Evolutionary conservation across 2,329 filamentous ascomycete species (phyloP).

Genomic region (Cladophialophora psammophila): DNA sequence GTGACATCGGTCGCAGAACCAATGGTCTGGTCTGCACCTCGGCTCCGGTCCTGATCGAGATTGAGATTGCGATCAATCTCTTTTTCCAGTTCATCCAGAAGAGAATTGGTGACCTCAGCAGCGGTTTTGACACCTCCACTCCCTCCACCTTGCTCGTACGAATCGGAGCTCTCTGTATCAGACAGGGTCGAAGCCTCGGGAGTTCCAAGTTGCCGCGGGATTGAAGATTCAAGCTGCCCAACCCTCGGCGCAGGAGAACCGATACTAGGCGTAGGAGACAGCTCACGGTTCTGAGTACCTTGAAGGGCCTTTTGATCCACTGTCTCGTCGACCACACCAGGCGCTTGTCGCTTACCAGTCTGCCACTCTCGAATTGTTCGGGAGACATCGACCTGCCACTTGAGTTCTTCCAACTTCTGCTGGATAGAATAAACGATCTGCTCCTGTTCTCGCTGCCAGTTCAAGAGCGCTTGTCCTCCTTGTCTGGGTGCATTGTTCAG

Average conservation of each 20-base stretch:
- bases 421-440: conserved; percentile 59
- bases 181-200: conserved; percentile 15
- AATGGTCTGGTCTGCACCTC: conserved; percentile 1
- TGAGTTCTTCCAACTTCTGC: conserved; percentile 60
- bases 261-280: conserved; percentile 26
- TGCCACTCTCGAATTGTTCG: conserved; percentile 50
- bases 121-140: background rate
- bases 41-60: conserved; percentile 7
- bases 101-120: background rate
- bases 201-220: conserved; percentile 7
- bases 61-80: conserved; percentile 25
- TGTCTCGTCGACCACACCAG: conserved; percentile 35
- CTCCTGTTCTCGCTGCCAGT: conserved; percentile 51
- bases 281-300: conserved; percentile 9
- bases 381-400: conserved; percentile 58
- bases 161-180: background rate
- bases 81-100: conserved; percentile 22
- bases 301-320: conserved; percentile 35
- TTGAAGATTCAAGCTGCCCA: conserved; percentile 6
- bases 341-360: conserved; percentile 29
- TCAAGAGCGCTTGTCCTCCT: conserved; percentile 46
- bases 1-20: conserved; percentile 9
- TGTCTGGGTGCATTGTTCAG: conserved; percentile 41
- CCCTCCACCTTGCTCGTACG: conserved; percentile 7
- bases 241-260: conserved; percentile 4